Percentiles rank a stretch among this genome's conserved stretches.
Evolutionary conservation across 495 filamentous ascomycete genomes (phyloP).

Genomic region (Bombardia bombarda): DNA sequence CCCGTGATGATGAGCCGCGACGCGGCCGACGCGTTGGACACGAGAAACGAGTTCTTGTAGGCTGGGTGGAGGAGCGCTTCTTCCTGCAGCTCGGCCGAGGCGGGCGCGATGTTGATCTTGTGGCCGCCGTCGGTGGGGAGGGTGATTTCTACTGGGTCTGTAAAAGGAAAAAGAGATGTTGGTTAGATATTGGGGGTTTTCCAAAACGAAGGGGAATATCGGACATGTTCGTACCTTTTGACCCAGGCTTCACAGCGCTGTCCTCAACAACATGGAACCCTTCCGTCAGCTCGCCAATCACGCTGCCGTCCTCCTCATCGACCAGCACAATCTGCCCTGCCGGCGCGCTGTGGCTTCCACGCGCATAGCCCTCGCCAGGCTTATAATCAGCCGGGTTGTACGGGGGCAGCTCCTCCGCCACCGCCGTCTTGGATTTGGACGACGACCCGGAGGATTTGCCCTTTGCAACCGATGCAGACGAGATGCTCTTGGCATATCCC

Average conservation of each 20-base stretch:
- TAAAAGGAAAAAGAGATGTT: neutral
- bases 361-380: constrained; percentile 69
- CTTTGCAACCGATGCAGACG: constrained; percentile 42
- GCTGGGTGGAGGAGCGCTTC: constrained; percentile 82
- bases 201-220: no score
- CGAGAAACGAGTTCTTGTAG: constrained; percentile 77
- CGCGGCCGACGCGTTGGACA: constrained; percentile 82
- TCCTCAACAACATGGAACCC: constrained; percentile 75
- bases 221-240: constrained; percentile 65
- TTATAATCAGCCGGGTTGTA: constrained; percentile 79
- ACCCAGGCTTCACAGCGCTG: constrained; percentile 64
- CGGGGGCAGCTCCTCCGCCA: constrained; percentile 37
- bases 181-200: neutral
- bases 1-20: constrained; percentile 90
- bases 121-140: constrained; percentile 68
- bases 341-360: constrained; percentile 41
- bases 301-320: constrained; percentile 90
- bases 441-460: no score
- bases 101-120: constrained; percentile 64
- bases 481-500: constrained; percentile 30
- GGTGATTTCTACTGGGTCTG: constrained; percentile 86
- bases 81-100: constrained; percentile 68
- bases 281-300: constrained; percentile 84
- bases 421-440: constrained; percentile 30
- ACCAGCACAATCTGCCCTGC: constrained; percentile 81